These are phyloP conservation scores for Elymus sibiricus DNA, from an alignment of 176 grass and related monocot species.

Conservation along the genomic window DNA sequence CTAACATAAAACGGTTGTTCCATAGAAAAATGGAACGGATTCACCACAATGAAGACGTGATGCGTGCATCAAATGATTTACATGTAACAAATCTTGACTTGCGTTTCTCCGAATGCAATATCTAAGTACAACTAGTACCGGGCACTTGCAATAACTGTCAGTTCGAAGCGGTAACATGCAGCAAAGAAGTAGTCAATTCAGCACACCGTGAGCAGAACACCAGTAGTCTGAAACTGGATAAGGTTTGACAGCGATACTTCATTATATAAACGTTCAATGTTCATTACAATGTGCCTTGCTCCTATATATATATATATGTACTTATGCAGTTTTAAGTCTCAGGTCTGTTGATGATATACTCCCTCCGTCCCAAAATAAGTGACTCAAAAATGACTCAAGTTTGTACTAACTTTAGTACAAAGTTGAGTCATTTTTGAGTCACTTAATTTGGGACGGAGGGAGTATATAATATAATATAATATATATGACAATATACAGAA, in stretches of 20 bases:
- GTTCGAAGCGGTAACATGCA: not conserved
- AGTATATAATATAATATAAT: conserved; percentile 16
- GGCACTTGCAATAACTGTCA: not conserved
- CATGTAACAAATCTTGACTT: not conserved
- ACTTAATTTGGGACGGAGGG: too few species aligned
- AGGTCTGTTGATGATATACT: conserved; percentile 44
- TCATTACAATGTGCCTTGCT: conserved; percentile 44
- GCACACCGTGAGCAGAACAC: not conserved
- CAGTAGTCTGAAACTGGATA: not conserved
- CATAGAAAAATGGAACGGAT: not conserved
- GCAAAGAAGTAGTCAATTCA: not conserved
- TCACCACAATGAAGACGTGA: not conserved
- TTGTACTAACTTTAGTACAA: too few species aligned
- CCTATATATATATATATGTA: conserved; percentile 42
- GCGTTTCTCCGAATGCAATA: not conserved
- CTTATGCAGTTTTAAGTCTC: conserved; percentile 35
- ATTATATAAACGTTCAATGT: conserved; percentile 27
- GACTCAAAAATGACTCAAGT: too few species aligned
- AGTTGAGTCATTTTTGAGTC: too few species aligned
- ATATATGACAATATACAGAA: conserved; percentile 53
- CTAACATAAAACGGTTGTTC: not conserved
- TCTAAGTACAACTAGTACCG: not conserved
- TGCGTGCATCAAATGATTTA: not conserved
- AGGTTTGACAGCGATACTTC: conserved; percentile 19
- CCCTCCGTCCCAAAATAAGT: too few species aligned